phyloP scores from a whole-genome alignment of 2,329 filamentous ascomycete species.

The Fusarium sp. region DNA sequence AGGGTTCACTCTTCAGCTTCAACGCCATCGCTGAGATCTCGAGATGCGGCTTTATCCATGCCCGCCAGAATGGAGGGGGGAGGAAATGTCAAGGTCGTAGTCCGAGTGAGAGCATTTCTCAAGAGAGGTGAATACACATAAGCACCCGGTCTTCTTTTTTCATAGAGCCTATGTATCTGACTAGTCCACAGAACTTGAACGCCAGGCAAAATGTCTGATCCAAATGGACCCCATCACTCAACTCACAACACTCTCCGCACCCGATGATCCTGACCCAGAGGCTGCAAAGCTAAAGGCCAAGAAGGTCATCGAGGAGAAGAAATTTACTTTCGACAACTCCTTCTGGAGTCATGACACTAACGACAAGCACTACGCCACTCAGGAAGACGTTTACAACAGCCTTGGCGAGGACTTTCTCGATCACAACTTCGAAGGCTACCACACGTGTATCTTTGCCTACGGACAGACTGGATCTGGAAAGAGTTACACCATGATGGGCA shows the following conservation, averaged over 20 bases:
- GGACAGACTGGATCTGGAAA: slow-evolving; percentile 98
- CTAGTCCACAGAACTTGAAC: slow-evolving; percentile 75
- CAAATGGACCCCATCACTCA: slow-evolving; percentile 91
- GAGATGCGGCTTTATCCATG: slow-evolving; percentile 71
- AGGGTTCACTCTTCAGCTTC: slow-evolving; percentile 74
- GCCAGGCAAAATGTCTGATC: slow-evolving; percentile 85
- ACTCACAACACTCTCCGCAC: slow-evolving; percentile 81
- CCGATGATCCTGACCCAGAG: slow-evolving; percentile 63
- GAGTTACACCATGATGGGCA: slow-evolving; percentile 98
- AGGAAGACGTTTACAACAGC: slow-evolving; percentile 93
- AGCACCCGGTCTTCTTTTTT: slow-evolving; percentile 15
- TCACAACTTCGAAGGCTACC: slow-evolving; percentile 99
- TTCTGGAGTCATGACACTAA: slow-evolving; percentile 92
- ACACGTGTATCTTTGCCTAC: slow-evolving; percentile 99
- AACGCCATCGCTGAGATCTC: slow-evolving; percentile 79
- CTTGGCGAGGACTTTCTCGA: slow-evolving; percentile 97
- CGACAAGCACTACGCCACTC: slow-evolving; percentile 88
- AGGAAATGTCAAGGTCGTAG: slow-evolving; percentile 85
- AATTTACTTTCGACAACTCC: slow-evolving; percentile 95
- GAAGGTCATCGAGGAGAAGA: slow-evolving; percentile 85
- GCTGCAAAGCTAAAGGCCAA: slow-evolving; percentile 71
- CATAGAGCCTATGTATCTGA: background rate
- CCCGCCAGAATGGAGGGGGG: slow-evolving; percentile 68
- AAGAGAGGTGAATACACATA: slow-evolving; percentile 69
- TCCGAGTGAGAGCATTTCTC: slow-evolving; percentile 82